Percentiles rank a stretch among this genome's conserved stretches.
phyloP scores from a whole-genome alignment of 1,284 basidiomycete species.

The Entoloma clypeatum region DNA sequence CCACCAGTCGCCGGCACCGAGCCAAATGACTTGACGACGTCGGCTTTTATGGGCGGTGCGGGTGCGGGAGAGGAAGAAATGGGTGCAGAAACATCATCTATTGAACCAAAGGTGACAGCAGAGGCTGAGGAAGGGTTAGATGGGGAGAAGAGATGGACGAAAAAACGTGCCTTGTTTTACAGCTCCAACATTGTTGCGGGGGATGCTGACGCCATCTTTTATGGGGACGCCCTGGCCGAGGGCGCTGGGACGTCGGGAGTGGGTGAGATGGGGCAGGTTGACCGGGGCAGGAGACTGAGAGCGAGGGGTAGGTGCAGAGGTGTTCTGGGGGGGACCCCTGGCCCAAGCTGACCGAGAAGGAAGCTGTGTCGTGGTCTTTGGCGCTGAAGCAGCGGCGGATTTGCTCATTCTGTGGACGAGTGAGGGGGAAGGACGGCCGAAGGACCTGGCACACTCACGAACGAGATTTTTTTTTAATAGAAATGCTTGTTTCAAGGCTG shows the following conservation, averaged over 20 bases:
- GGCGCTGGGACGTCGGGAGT: conserved; percentile 68
- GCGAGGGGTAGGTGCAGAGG: conserved; percentile 59
- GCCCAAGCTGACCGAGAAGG: conserved; percentile 78
- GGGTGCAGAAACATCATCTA: conserved; percentile 66
- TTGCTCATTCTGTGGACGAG: conserved; percentile 72
- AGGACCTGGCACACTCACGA: conserved; percentile 42
- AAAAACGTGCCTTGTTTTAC: conserved; percentile 57
- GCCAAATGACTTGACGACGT: conserved; percentile 78
- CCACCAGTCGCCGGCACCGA: conserved; percentile 54
- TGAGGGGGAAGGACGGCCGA: conserved; percentile 12
- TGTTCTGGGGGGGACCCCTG: conserved; percentile 69
- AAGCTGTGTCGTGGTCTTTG: conserved; percentile 69
- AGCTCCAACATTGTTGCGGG: conserved; percentile 52
- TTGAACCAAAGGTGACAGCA: conserved; percentile 79
- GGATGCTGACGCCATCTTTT: conserved; percentile 70
- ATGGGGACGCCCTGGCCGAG: conserved; percentile 65
- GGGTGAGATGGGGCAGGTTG: conserved; percentile 49
- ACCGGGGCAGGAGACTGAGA: conserved; percentile 70
- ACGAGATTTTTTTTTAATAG: conserved; percentile 33
- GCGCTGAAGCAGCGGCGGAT: conserved; percentile 65
- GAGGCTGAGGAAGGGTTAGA: conserved; percentile 40
- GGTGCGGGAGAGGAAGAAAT: conserved; percentile 68
- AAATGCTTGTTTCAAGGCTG: conserved; percentile 53
- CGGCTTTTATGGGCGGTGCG: conserved; percentile 60
- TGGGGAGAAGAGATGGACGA: conserved; percentile 6